Evolutionary conservation across 2,329 filamentous ascomycete species (phyloP), one percentile per base, ranked within the genome.

Genomic region (Epichloe hybrida): DNA sequence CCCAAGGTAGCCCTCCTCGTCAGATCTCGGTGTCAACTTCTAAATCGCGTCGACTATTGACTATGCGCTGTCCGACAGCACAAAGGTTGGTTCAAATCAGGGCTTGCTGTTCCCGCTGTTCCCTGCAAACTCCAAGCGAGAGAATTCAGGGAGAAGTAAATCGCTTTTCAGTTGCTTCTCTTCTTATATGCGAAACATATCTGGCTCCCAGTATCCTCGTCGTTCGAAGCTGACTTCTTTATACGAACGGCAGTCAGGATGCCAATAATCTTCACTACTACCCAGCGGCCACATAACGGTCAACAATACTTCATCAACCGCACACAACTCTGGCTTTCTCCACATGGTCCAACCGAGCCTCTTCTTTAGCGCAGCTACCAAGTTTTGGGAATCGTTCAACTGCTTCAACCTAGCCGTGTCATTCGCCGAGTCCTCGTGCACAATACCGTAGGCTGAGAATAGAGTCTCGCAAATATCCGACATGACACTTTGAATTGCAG

Each of bases 221-320:
- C 54, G 46, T 3, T 47, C 46, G 3, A 44, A 13, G n/a, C 44
- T 50, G 5, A 63, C 68, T 5, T 58, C 50, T 3, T 59, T 52
- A 2, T 61, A 53, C 3, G 61, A 54, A n/a, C 59, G 58, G 21
- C 65, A 68, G 2, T 58, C 64, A 0, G 65, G 65, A 12, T 59
- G 48, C 59, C 61, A 70, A 56, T 80, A 76, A 58, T 84, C 80
- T 27, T 77, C 69, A 0, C 65, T 58, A 0, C 64, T 68, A 0
- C 80, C 80, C 60, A 73, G 67, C 0, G 80, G 81, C 80, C 80
- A 84, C 58, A 84, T 81, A 2, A 79, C 79, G n/a, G 83, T 67
- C 44, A 78, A 72, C 54, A 80, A 80, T 3, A 81, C 62, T 61
- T 84, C 73, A 43, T 77, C 70, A 7, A 69, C 66, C 0, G 57